Base-by-base conservation (phyloP, 2,329 filamentous ascomycete genomes). In the Cyclaneusma minus region DNA sequence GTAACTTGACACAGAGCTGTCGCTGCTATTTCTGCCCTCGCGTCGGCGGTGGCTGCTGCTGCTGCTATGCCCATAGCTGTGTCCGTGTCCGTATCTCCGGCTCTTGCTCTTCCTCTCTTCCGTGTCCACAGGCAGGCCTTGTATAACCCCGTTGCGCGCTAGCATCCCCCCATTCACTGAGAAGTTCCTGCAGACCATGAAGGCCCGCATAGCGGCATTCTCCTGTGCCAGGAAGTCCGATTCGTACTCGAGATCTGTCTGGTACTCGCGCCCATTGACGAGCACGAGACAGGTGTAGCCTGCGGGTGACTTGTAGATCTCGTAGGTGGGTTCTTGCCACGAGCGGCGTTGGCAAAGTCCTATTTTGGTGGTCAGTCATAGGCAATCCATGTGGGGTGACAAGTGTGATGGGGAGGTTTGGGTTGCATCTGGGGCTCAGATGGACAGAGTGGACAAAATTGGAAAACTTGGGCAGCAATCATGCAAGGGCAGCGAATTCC, bases 111-210 rank as follows among this genome's bases (percentile, higher is more conserved):
- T 52, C 52, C 34, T 45, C 53, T 29, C n/a, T n/a, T n/a, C n/a
- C n/a, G n/a, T n/a, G n/a, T n/a, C n/a, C n/a, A 66, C 54, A 37
- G 70, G 70, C 19, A 76, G 58, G 25, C 70, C 70, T 51, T 76
- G 70, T 35, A 76, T 68, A 35, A 75, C 72, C 22, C 70, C 70
- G 44, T 75, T 76, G 37, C 69, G 65, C 35, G 69, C 70, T 36
- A 75, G 60, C 83, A 92, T 93, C 49, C 87, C 87, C 43, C 91
- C 84, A 49, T 93, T 94, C 52, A 91, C 81, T 29, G 83, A 92
- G 57, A 94, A 94, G 63, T 93, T 93, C 37, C 84, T 78, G 62
- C 87, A 94, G 40, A 94, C 89, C 71, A 93, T 87, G 55, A 93
- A 95, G 31, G 87, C 87, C 35, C 84, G 79, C 69, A 91, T 91